These are phyloP conservation scores for Paecilomyces niveus DNA, from an alignment of 2,329 filamentous ascomycete species.

Conservation along the genomic window DNA sequence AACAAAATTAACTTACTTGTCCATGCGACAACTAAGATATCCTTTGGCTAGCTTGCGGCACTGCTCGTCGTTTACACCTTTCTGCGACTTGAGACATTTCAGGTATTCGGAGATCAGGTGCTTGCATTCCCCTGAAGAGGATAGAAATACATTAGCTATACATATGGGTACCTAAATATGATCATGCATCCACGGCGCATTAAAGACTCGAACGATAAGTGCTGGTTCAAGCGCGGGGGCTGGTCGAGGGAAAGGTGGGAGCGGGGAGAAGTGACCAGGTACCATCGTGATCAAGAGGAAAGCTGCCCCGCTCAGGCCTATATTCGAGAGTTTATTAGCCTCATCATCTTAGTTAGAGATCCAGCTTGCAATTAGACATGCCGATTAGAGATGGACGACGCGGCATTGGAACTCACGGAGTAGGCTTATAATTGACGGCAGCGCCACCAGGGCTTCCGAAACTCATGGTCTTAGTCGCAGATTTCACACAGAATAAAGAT, in stretches of 20 bases:
- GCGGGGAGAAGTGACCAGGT: constrained; percentile 8
- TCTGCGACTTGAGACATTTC: constrained; percentile 73
- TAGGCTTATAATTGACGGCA: constrained; percentile 58
- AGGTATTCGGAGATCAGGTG: constrained; percentile 79
- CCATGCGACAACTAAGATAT: constrained; percentile 90
- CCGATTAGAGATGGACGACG: not conserved
- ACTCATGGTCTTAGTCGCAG: no score
- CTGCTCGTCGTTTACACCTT: constrained; percentile 77
- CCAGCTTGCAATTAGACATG: not conserved
- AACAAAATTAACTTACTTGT: constrained; percentile 52
- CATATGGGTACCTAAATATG: not conserved
- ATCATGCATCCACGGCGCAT: not conserved
- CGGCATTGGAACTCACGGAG: constrained; percentile 50
- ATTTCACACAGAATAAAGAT: no score
- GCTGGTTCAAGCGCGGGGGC: not conserved
- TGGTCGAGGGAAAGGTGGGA: not conserved
- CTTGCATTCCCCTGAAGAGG: constrained; percentile 74
- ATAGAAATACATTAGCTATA: constrained; percentile 1
- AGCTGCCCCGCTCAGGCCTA: constrained; percentile 85
- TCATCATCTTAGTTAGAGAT: not conserved
- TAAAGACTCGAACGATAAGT: not conserved
- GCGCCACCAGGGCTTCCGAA: constrained; percentile 67
- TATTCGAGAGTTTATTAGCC: not conserved
- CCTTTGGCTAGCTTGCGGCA: constrained; percentile 81
- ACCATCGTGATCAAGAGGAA: constrained; percentile 93